Evolutionary conservation across 306 rosid genomes (phyloP), one percentile per base, ranked within the genome.

Genomic region (Begonia loranthoides): DNA sequence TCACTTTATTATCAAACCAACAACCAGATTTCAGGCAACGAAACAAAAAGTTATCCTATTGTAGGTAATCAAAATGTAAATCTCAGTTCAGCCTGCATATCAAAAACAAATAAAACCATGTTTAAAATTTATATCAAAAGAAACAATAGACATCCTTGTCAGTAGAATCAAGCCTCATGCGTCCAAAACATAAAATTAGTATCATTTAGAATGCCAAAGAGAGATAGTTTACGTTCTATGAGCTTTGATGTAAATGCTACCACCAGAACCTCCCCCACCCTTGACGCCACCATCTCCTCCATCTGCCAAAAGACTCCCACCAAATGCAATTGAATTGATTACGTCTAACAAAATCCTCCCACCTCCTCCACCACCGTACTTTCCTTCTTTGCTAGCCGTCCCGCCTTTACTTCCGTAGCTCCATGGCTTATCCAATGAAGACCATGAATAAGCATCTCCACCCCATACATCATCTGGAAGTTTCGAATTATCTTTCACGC

Each of bases 241-340:
- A 65, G 92, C 81, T 56, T 60, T 65, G 58, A 90, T 52, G 65
- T 17, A 85, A 65, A 90, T 78, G 87, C 97, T 90, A 56, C 97
- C 97, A 41, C 92, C 97, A 16, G 97, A 90, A 33, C 97, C 97
- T 51, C 97, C 95, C 36, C 97, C 97, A 63, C 95, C 97, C 67
- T 90, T 82, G 45, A 76, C 65, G 44, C 94, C 85, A 17, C 90
- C 94, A 61, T 85, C 71, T 24, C 94, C 97, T 24, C 97, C 97
- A 52, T 79, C 78, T 0, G 97, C 95, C 45, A 74, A 70, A 60
- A 90, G 81, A 69, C 41, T 58, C 47, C 86, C 97, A 43, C 66
- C 62, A 39, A 78, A 67, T 43, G 75, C 71, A 15, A 79, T 55
- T 28, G 79, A 64, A 50, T 71, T 78, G 33, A 41, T 39, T 5